These are phyloP conservation scores for Tieghemostelium lacteum DNA, from an alignment of 78 protist species.

Conservation along the genomic window DNA sequence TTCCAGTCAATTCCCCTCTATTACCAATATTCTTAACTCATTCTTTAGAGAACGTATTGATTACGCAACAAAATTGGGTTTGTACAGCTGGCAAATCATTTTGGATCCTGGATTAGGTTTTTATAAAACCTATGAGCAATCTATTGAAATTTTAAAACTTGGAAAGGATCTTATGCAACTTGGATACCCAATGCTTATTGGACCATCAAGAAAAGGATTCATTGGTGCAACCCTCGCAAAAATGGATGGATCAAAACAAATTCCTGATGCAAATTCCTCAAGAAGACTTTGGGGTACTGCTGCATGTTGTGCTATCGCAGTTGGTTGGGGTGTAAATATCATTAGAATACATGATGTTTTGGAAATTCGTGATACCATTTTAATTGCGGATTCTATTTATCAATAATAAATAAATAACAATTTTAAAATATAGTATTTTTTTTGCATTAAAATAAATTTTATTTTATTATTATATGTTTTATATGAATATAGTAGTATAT, in stretches of 20 bases:
- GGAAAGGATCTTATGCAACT: background rate
- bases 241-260: background rate
- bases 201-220: conserved; percentile 87
- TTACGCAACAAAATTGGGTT: conserved; percentile 32
- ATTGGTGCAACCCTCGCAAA: conserved; percentile 67
- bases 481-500: too few species aligned
- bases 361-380: conserved; percentile 63
- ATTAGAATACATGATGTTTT: conserved; percentile 68
- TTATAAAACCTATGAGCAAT: conserved; percentile 76
- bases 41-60: conserved; percentile 39
- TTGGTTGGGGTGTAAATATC: conserved; percentile 55
- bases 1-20: background rate
- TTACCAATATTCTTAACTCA: background rate
- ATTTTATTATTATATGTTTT: too few species aligned
- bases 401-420: too few species aligned
- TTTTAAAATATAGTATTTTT: too few species aligned
- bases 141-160: conserved; percentile 17
- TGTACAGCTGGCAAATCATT: conserved; percentile 75
- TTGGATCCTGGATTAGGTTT: conserved; percentile 90
- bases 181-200: conserved; percentile 70
- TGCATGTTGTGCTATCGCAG: conserved; percentile 55
- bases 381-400: conserved; percentile 72
- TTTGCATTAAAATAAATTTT: too few species aligned
- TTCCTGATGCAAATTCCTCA: conserved; percentile 21
- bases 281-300: conserved; percentile 70